These are phyloP conservation scores for Knufia petricola DNA, from an alignment of 2,329 filamentous ascomycete genomes.

Conservation along the genomic window DNA sequence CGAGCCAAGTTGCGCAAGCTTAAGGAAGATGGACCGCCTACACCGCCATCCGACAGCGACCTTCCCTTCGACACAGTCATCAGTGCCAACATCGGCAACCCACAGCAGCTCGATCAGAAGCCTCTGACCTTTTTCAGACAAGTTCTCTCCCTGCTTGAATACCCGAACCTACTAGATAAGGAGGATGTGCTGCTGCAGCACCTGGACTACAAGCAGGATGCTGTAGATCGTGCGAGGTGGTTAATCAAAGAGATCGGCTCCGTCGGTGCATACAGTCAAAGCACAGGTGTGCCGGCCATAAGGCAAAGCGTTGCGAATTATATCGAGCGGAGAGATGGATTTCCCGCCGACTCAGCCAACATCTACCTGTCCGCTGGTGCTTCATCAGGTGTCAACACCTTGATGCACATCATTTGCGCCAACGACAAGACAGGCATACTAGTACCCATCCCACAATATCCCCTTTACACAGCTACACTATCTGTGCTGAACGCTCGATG, in stretches of 20 bases:
- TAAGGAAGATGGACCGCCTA: constrained; percentile 22
- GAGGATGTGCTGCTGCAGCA: constrained; percentile 64
- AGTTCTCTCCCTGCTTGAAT: constrained; percentile 85
- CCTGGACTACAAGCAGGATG: constrained; percentile 83
- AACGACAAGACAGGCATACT: constrained; percentile 69
- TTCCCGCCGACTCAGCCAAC: constrained; percentile 65
- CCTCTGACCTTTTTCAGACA: constrained; percentile 98
- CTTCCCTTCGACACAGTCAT: constrained; percentile 87
- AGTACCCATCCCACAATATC: constrained; percentile 94
- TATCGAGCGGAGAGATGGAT: constrained; percentile 86
- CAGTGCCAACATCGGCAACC: constrained; percentile 97
- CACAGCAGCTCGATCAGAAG: constrained; percentile 96
- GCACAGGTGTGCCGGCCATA: constrained; percentile 76
- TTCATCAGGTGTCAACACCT: constrained; percentile 87
- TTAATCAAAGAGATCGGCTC: constrained; percentile 77
- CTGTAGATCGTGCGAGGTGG: constrained; percentile 70
- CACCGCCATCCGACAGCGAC: constrained; percentile 36
- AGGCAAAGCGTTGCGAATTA: constrained; percentile 85
- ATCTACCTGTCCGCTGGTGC: constrained; percentile 90
- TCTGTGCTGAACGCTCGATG: constrained; percentile 72
- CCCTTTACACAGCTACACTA: constrained; percentile 90
- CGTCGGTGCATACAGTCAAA: constrained; percentile 93
- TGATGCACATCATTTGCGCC: constrained; percentile 81
- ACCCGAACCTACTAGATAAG: constrained; percentile 74
- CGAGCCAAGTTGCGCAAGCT: constrained; percentile 56